Percentiles rank a stretch among this genome's conserved stretches.
Evolutionary conservation across 192 early-diverging fungal genomes (phyloP).

Genomic region (Rhizophlyctis rosea): DNA sequence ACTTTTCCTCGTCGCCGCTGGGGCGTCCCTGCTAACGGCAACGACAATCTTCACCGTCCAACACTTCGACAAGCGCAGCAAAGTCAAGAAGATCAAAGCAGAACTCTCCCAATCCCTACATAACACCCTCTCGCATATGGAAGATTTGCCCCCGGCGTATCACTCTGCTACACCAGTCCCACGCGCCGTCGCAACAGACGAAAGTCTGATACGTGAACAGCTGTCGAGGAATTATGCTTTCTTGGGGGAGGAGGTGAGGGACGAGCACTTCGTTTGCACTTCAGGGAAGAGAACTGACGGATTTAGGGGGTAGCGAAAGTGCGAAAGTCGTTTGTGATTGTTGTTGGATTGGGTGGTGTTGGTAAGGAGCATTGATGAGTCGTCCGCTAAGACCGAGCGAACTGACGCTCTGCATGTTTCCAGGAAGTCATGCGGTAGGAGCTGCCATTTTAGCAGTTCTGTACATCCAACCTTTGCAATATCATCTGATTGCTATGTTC

Average conservation of each 20-base stretch:
- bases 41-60: background rate
- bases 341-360: constrained; percentile 95
- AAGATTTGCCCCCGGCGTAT: background rate
- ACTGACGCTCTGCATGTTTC: background rate
- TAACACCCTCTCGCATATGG: background rate
- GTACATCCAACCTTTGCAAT: constrained; percentile 18
- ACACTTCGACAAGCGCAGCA: background rate
- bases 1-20: background rate
- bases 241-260: constrained; percentile 66
- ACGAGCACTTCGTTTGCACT: background rate
- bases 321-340: constrained; percentile 81
- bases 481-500: constrained; percentile 18
- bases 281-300: background rate
- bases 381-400: no score
- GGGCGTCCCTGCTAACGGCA: background rate
- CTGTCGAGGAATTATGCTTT: constrained; percentile 84
- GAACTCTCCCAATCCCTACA: background rate
- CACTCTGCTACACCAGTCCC: background rate
- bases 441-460: constrained; percentile 19
- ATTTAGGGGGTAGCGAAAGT: constrained; percentile 65
- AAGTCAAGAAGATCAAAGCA: background rate
- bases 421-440: constrained; percentile 43
- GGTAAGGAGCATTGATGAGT: constrained; percentile 67
- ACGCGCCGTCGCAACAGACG: constrained; percentile 26
- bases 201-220: constrained; percentile 80